Base-by-base conservation (phyloP, 225 moss, liverwort and hornwort species). In the Sphagnum contortum region DNA sequence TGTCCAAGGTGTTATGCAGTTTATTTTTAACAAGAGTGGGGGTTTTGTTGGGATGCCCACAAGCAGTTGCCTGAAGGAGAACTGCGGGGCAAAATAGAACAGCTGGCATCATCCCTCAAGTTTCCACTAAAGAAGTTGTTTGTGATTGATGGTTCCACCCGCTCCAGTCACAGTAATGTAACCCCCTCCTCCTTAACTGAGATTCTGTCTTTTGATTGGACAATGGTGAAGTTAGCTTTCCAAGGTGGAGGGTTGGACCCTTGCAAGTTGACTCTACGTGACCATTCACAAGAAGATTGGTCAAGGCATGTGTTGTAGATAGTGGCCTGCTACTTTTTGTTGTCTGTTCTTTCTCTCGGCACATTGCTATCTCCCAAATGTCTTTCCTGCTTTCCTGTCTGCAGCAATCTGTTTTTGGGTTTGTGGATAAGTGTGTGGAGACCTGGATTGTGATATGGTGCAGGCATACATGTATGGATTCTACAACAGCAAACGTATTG, bases 381-480 rank as follows among this genome's bases (percentile, higher is more conserved):
- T 29, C 29, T 29, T 29, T 29, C 29, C 29, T 29, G 29, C 29
- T 29, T 29, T 29, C 29, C 29, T 29, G 29, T 29, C 29, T 29
- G 29, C 29, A 29, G 29, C 29, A 29, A 29, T 29, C 29, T 29
- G 29, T 29, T 29, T 29, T 29, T 29, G 29, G 29, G 29, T 29
- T 29, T 29, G 29, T 29, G 29, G 29, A 29, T 29, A 29, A 29
- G 29, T 29, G 29, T 29, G 29, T 29, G 29, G 29, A 29, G 29
- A 29, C 29, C 29, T 29, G 29, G 29, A 29, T 29, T 29, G 1
- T 29, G 29, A 29, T 29, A 29, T 29, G 54, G 53, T 68, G 44
- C 80, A 87, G 87, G 87, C 98, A 3, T 98, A 98, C 62, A 98
- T 98, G 98, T 98, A 98, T 65, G 93, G 98, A 2, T 98, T 98